Percentiles rank a stretch among this genome's conserved stretches.
Evolutionary conservation across 257 asterid genomes (phyloP).

Genomic region (Salvia hispanica): DNA sequence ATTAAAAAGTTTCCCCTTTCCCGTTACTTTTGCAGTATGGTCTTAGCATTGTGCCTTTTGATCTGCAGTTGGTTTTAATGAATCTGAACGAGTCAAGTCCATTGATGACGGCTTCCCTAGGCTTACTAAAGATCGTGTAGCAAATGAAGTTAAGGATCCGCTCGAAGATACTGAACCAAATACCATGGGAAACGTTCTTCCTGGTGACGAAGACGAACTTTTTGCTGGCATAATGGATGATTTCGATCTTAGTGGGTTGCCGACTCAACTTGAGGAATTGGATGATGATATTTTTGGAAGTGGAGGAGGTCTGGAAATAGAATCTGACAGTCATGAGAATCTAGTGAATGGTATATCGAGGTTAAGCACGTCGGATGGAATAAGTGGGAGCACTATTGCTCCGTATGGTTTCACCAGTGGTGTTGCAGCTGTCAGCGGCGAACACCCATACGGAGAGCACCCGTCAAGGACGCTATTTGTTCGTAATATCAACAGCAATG

Average conservation of each 20-base stretch:
- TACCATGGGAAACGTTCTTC: constrained; percentile 59
- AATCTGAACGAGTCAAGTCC: constrained; percentile 42
- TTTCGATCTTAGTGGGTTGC: constrained; percentile 84
- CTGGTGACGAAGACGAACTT: constrained; percentile 92
- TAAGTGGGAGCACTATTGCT: constrained; percentile 53
- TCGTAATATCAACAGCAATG: constrained; percentile 70
- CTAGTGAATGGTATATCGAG: constrained; percentile 57
- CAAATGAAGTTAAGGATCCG: constrained; percentile 48
- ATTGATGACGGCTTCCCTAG: constrained; percentile 59
- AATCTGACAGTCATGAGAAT: constrained; percentile 57
- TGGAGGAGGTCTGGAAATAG: constrained; percentile 93
- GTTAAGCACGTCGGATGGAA: constrained; percentile 63
- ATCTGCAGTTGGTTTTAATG: constrained; percentile 65
- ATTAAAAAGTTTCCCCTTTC: background rate
- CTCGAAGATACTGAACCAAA: constrained; percentile 56
- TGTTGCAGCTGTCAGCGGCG: constrained; percentile 61
- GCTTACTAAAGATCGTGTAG: constrained; percentile 42
- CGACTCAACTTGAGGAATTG: constrained; percentile 89
- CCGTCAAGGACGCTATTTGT: constrained; percentile 81
- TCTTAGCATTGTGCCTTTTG: constrained; percentile 22
- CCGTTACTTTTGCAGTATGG: constrained; percentile 5
- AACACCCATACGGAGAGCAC: constrained; percentile 78
- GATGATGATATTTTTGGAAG: constrained; percentile 95
- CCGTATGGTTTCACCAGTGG: constrained; percentile 57
- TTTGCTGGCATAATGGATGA: constrained; percentile 90